Percentiles rank a stretch among this genome's conserved stretches.
Conservation (phyloP, 2,329 filamentous ascomycete genomes). For the Pseudophaeomoniella oleicola region DNA sequence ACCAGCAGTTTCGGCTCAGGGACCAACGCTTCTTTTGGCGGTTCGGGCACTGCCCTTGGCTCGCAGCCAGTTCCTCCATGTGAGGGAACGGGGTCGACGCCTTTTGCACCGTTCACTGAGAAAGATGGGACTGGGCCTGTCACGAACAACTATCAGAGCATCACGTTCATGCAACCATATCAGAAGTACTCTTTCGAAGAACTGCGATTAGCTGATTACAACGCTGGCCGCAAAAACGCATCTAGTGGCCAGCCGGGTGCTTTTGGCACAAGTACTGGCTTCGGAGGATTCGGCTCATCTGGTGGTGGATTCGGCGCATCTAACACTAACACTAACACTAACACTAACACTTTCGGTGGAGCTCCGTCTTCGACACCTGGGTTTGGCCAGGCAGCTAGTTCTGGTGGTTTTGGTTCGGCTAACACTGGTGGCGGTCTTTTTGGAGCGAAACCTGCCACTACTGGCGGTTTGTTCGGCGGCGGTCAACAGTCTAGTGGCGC, state of each 20-base stretch:
- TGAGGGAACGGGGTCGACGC: slow-evolving; percentile 30
- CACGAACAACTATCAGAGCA: slow-evolving; percentile 33
- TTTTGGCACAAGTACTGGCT: slow-evolving; percentile 53
- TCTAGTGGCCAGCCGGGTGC: slow-evolving; percentile 64
- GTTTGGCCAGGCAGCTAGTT: slow-evolving; percentile 26
- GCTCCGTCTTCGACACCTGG: slow-evolving; percentile 11
- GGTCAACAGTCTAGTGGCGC: slow-evolving; percentile 14
- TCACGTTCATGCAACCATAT: slow-evolving; percentile 32
- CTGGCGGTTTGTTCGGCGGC: slow-evolving; percentile 9
- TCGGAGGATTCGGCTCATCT: slow-evolving; percentile 25
- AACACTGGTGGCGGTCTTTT: slow-evolving; percentile 18
- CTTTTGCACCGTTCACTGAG: slow-evolving; percentile 29
- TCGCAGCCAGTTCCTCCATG: slow-evolving; percentile 21
- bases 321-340: slow-evolving; percentile 17
- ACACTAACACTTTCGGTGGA: slow-evolving; percentile 10
- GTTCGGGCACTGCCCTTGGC: slow-evolving; percentile 26
- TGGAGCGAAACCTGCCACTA: slow-evolving; percentile 15
- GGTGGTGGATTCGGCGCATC: slow-evolving; percentile 26
- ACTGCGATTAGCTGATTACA: slow-evolving; percentile 71
- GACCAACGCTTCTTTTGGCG: slow-evolving; percentile 13
- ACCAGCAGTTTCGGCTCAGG: slow-evolving; percentile 19
- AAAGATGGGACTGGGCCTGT: slow-evolving; percentile 24
- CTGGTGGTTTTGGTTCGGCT: slow-evolving; percentile 19
- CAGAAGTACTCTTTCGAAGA: slow-evolving; percentile 85
- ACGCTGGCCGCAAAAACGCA: slow-evolving; percentile 69